A percentile compares a stretch with the other conserved stretches of the same genome.
phyloP scores from a whole-genome alignment of 257 asterid species.

The Mentha longifolia region DNA sequence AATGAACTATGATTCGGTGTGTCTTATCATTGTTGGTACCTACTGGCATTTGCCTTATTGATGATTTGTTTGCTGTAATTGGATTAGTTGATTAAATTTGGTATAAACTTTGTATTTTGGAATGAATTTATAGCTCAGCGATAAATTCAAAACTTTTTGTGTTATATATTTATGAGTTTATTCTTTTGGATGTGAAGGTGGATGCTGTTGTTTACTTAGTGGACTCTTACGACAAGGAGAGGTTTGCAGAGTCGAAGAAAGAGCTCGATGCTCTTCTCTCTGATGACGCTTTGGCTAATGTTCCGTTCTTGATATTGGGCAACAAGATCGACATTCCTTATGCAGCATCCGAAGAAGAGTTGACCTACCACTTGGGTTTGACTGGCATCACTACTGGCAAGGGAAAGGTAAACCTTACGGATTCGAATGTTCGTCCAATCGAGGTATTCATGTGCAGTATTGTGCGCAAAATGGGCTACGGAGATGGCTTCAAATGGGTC shows the following conservation, averaged over 20 bases:
- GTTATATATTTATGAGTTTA: neutral
- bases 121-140: neutral
- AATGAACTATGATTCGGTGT: too few relatives aligned
- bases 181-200: slow-evolving; percentile 40
- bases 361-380: slow-evolving; percentile 54
- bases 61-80: slow-evolving; percentile 2
- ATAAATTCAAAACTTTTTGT: neutral
- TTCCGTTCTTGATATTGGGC: slow-evolving; percentile 60
- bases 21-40: too few relatives aligned
- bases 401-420: slow-evolving; percentile 53
- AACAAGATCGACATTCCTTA: slow-evolving; percentile 62
- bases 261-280: slow-evolving; percentile 65
- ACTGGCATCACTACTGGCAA: slow-evolving; percentile 58
- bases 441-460: slow-evolving; percentile 75
- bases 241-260: slow-evolving; percentile 62
- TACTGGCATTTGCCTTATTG: neutral
- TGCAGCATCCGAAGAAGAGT: slow-evolving; percentile 61
- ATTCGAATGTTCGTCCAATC: slow-evolving; percentile 53
- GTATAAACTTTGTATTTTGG: too few relatives aligned
- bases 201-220: slow-evolving; percentile 63
- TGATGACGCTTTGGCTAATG: slow-evolving; percentile 55
- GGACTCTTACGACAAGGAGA: slow-evolving; percentile 61
- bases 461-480: slow-evolving; percentile 67
- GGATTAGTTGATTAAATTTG: neutral
- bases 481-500: slow-evolving; percentile 68